Evolutionary conservation across 225 moss, liverwort and hornwort genomes (phyloP).

Genomic region (Pleurozium schreberi): DNA sequence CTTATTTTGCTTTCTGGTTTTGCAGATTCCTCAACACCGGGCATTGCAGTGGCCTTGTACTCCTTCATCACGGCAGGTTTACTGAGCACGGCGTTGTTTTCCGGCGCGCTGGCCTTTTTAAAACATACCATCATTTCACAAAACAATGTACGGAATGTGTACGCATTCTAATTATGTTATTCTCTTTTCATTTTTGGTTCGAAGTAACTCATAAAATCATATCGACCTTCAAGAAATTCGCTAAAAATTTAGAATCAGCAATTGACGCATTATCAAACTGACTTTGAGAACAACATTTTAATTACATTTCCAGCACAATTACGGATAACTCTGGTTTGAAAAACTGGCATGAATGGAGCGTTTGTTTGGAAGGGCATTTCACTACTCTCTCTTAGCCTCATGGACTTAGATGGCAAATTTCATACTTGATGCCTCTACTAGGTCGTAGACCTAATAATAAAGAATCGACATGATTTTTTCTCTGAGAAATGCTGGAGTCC

Average conservation of each 20-base stretch:
- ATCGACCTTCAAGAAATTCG: background rate
- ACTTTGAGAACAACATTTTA: background rate
- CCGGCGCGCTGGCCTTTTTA: constrained; percentile 82
- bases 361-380: rapidly evolving
- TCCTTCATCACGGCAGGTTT: constrained; percentile 87
- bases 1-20: background rate
- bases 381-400: background rate
- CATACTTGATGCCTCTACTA: background rate
- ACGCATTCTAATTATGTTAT: background rate
- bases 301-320: background rate
- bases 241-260: background rate
- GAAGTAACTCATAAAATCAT: background rate
- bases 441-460: too few species aligned
- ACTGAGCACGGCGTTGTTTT: constrained; percentile 70
- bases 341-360: rapidly evolving
- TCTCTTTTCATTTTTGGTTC: too few species aligned
- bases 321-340: background rate
- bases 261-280: background rate
- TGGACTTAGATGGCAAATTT: background rate
- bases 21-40: constrained; percentile 53
- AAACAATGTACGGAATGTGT: background rate
- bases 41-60: constrained; percentile 60
- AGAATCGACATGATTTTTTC: rapidly evolving
- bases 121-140: too few species aligned
- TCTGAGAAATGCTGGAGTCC: rapidly evolving